These are phyloP conservation scores for Medicago ruthenica DNA, from an alignment of 306 rosid genomes.

Conservation along the genomic window DNA sequence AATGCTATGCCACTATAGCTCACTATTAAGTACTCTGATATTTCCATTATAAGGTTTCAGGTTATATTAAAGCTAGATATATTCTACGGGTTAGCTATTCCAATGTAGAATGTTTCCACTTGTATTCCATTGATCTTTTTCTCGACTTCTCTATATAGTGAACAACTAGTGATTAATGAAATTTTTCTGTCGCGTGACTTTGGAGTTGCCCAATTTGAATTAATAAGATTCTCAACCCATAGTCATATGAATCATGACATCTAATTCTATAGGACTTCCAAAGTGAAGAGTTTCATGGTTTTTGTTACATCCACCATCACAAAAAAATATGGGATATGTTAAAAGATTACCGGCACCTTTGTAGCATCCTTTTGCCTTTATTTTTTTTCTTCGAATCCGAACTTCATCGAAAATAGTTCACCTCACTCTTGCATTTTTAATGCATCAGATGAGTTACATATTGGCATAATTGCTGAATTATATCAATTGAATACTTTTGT, in stretches of 20 bases:
- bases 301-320: constrained; percentile 6
- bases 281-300: constrained; percentile 10
- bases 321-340: neutral
- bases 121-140: constrained; percentile 1
- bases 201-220: constrained; percentile 5
- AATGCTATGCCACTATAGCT: neutral
- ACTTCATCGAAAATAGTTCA: neutral
- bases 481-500: constrained; percentile 6
- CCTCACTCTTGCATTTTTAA: neutral
- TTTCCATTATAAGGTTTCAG: constrained; percentile 23
- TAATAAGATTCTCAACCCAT: constrained; percentile 20
- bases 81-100: constrained; percentile 1
- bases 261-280: constrained; percentile 28
- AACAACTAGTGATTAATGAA: constrained; percentile 17
- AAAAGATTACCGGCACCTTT: constrained; percentile 15
- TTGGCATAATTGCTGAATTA: neutral
- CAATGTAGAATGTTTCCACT: neutral
- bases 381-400: constrained; percentile 34
- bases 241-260: neutral
- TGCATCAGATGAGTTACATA: constrained; percentile 12
- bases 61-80: neutral
- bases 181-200: constrained; percentile 16
- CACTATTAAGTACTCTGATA: neutral
- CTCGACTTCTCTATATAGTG: constrained; percentile 4
- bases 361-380: constrained; percentile 13